Evolutionary conservation across 331 rosid species (phyloP).

Genomic region (Rhamnella rubrinervis): DNA sequence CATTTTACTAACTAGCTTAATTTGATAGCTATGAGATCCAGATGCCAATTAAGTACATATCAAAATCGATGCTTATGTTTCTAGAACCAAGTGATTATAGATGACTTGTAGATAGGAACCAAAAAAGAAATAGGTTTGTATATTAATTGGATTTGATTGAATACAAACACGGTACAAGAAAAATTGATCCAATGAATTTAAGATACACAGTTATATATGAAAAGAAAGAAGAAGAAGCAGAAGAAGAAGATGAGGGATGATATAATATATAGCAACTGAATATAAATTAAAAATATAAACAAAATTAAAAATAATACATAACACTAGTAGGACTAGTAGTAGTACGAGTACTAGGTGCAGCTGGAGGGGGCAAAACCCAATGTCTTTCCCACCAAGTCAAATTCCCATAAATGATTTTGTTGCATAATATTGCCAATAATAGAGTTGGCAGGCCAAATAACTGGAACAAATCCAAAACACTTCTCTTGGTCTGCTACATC

Average conservation of each 20-base stretch:
- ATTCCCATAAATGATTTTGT: constrained; percentile 74
- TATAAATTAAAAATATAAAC: not conserved
- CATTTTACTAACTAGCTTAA: no score
- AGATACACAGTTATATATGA: not conserved
- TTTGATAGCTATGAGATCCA: no score
- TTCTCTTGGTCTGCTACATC: constrained; percentile 25
- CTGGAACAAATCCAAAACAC: constrained; percentile 55
- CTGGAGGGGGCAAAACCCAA: constrained; percentile 58
- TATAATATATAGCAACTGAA: no score
- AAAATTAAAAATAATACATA: not conserved
- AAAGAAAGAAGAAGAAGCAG: not conserved
- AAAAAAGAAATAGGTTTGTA: not conserved
- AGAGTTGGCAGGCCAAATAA: constrained; percentile 17
- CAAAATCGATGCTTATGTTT: no score
- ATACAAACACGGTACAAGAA: not conserved
- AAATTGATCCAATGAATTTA: constrained; percentile 8
- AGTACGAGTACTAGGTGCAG: constrained; percentile 37
- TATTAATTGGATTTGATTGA: not conserved
- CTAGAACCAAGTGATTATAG: no score
- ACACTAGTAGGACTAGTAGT: no score
- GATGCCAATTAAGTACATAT: no score
- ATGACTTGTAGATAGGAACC: not conserved
- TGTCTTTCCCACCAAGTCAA: constrained; percentile 40
- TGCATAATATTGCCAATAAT: constrained; percentile 80
- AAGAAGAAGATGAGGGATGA: not conserved